Base-by-base conservation (phyloP, 176 grass and related monocot genomes). In the Avena insularis region DNA sequence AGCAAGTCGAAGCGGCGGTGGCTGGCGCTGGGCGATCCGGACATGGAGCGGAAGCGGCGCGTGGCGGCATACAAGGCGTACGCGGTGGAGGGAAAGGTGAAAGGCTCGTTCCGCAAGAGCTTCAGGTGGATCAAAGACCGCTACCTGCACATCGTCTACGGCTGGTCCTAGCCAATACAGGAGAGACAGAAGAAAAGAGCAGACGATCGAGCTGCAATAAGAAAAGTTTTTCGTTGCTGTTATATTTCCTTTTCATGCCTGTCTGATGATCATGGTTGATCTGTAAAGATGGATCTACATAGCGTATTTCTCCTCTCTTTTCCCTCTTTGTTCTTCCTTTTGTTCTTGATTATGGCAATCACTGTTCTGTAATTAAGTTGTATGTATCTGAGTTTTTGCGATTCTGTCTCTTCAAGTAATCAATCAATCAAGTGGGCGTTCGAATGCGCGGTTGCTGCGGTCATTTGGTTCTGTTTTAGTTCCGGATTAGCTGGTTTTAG, bases 41-140 rank as follows among this genome's bases (percentile, higher is more conserved):
- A 98, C 48, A 64, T 98, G 86, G 90, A 95, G 67, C 81, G 95
- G 70, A 98, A 98, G 93, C 79, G 84, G 83, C 89, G 95, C 55
- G 88, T 98, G 82, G 93, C 90, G 53, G 57, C 93, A 83, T 98
- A 98, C 93, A 98, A 92, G 88, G 91, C 88, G 21, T 90, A 93
- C 91, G 79, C 78, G 67, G 79, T 92, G 78, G 91, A 98, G 81
- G 93, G 91, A 27, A 93, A 89, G 87, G 79, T 98, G 23, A 98
- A 93, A 83, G 91, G 93, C 1, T 98, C 95, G 63, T 45, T 98
- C 79, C 88, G 90, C 56, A 93, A 87, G 87, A 95, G 93, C 91
- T 92, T 98, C 90, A 91, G 60, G 80, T 98, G 95, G 95, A 45
- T 98, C 88, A 98, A 98, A 84, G 89, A 95, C 29, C 80, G 91